Evolutionary conservation across 805 yeast species (phyloP).

Genomic region (Kodamaea kaohsiungensis): DNA sequence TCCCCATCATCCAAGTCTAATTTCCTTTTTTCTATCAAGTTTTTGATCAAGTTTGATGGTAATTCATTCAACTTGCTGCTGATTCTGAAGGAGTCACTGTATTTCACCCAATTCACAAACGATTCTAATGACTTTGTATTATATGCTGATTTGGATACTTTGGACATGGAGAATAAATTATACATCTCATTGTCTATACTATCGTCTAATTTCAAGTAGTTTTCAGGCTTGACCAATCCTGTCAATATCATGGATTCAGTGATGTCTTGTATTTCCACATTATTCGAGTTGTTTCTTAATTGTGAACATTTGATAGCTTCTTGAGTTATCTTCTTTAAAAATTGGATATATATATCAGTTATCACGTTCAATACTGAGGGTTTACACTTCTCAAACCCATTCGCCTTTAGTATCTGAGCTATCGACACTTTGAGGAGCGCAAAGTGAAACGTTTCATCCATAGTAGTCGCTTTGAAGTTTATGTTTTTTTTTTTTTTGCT

Average conservation of each 20-base stretch:
- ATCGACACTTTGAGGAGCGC: constrained; percentile 39
- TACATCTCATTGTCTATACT: constrained; percentile 15
- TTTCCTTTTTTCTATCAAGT: constrained; percentile 40
- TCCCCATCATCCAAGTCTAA: constrained; percentile 36
- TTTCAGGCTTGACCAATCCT: constrained; percentile 62
- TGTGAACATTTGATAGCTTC: constrained; percentile 54
- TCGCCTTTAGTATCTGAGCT: constrained; percentile 66
- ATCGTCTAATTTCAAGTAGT: constrained; percentile 48
- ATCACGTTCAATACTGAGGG: constrained; percentile 70
- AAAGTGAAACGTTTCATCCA: constrained; percentile 44
- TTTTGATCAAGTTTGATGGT: constrained; percentile 31
- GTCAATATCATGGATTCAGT: constrained; percentile 66
- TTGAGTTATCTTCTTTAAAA: constrained; percentile 53
- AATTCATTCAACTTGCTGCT: constrained; percentile 29
- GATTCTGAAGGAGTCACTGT: constrained; percentile 26
- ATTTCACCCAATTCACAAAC: constrained; percentile 37
- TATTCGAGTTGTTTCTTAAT: constrained; percentile 37
- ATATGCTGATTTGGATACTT: constrained; percentile 20
- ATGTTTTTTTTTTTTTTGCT: constrained; percentile 1
- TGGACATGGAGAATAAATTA: constrained; percentile 14
- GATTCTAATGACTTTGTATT: constrained; percentile 40
- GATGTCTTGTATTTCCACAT: constrained; percentile 63
- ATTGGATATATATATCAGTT: constrained; percentile 74
- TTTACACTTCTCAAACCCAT: constrained; percentile 80
- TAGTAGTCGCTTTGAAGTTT: constrained; percentile 6